Evolutionary conservation across 768 basidiomycete species (phyloP), one percentile per base, ranked within the genome.

Genomic region (Lactarius pseudohatsudake): DNA sequence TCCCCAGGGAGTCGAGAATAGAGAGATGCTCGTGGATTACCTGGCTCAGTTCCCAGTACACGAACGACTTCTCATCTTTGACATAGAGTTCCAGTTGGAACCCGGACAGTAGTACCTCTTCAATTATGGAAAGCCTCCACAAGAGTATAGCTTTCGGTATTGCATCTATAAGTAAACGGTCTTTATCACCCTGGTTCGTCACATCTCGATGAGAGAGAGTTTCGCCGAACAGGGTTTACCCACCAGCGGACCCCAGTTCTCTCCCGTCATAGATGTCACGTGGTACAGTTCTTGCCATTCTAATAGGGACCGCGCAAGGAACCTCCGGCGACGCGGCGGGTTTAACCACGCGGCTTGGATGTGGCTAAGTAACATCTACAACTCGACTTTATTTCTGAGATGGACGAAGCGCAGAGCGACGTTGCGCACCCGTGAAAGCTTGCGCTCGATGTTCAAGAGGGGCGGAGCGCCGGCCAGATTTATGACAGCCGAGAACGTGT

Each of bases 81-180:
- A 84, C 79, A 71, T 92, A 91, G 8, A 94, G 75, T 55, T 90
- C 88, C 26, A 92, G 75, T 74, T 93, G 90, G 68, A 91, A 89
- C 2, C 90, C 92, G 1, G 90, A 87, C 54, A 88, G 78, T 5
- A 92, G 75, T 16, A 94, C 79, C 69, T 94, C 90, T 45, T 85
- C 82, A 3, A 90, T 80, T 11, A 82, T 76, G 5, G 82, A 77
- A 20, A 91, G 75, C 54, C 90, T 82, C 81, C 86, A 86, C n/a
- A 84, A 62, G 4, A 87, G 76, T 4, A 85, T 81, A 0, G 79
- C 79, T 7, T 79, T 75, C 1, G 85, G 83, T 9, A 89, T 64
- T 8, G 65, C 65, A 53, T 45, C 56, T 16, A 62, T 66, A 34
- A 59, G 71, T 32, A 53, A 26, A 34, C 43, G 63, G 36, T 58